Conservation (phyloP, 495 filamentous ascomycete genomes). For the Penicillium flavigenum region DNA sequence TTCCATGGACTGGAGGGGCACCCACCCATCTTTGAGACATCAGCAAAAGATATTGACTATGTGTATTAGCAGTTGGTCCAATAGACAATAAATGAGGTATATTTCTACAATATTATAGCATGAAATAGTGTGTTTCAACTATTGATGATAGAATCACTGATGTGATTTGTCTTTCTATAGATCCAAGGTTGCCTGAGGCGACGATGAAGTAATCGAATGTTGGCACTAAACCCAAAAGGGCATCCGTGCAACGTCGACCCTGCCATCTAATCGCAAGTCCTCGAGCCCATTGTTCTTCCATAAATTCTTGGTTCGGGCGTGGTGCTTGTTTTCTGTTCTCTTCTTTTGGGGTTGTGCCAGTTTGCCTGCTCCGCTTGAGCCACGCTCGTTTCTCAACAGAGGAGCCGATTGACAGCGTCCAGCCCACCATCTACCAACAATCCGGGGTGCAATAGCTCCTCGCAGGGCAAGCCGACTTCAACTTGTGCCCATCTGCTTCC, state of each 20-base stretch:
- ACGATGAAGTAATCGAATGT: slow-evolving; percentile 11
- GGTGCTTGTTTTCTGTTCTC: slow-evolving; percentile 13
- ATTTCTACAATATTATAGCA: too few species aligned
- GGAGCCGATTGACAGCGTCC: slow-evolving; percentile 5
- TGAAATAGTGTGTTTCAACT: too few species aligned
- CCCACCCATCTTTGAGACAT: too few species aligned
- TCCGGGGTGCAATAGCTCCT: slow-evolving; percentile 8
- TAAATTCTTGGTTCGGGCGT: slow-evolving; percentile 11
- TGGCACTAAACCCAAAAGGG: slow-evolving; percentile 11
- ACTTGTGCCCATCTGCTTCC: slow-evolving; percentile 3
- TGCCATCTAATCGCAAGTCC: slow-evolving; percentile 13
- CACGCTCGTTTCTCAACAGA: slow-evolving; percentile 13
- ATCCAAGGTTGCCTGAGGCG: slow-evolving; percentile 3
- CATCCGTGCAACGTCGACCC: slow-evolving; percentile 18
- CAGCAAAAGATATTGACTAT: too few species aligned
- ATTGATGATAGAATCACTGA: too few species aligned
- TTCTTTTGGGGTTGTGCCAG: slow-evolving; percentile 11
- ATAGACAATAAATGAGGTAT: too few species aligned
- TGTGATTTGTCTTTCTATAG: not conserved
- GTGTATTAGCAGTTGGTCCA: too few species aligned
- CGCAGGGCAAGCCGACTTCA: slow-evolving; percentile 3
- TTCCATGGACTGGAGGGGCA: too few species aligned
- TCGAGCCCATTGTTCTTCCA: slow-evolving; percentile 11
- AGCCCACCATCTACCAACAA: slow-evolving; percentile 8
- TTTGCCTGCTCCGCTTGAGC: slow-evolving; percentile 10